Base-by-base conservation (phyloP, 805 yeast genomes). In the Saccharomycopsis malanga region DNA sequence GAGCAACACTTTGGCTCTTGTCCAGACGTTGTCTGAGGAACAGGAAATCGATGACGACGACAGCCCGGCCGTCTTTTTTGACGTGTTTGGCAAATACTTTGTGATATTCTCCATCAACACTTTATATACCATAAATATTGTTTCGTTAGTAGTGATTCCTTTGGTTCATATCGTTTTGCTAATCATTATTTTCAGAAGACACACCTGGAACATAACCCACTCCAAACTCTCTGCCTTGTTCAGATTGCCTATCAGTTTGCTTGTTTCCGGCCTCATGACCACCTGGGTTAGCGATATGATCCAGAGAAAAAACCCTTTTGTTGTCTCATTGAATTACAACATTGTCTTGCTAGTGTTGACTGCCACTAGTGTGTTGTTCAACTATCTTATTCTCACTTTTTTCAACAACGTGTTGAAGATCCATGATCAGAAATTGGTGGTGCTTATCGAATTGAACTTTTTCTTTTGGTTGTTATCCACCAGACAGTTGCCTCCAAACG, bases 1-100 rank as follows among this genome's bases (percentile, higher is more conserved):
- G 30, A 72, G 81, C 3, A 80, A 77, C 45, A 69, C 94, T 0
- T 62, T 83, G 56, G 93, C 82, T 55, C 67, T 83, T 49, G 60
- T 60, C 12, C 65, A 65, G 41, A 53, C 56, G 5, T 17, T 49
- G 22, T 42, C 37, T 4, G 57, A 63, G 21, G 64, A 59, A 24
- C 66, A 56, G 6, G 58, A 59, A 34, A 39, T 53, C 1, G 58
- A 57, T 15, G 49, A 56, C 17, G 55, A 56, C 1, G 60, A 67
- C 47, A 71, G 66, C 49, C 54, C 42, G 32, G 85, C 93, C 0
- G 74, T 80, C 1, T 88, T 67, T 61, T 75, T 83, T 54, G 88
- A 85, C 57, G 57, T 86, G 24, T 58, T 78, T 15, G 87, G 87
- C 29, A 54, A 57, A n/a, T 70, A 65, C 49, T 79, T 83, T 56